Percentiles rank a stretch among this genome's conserved stretches.
These are phyloP conservation scores for Trifolium fragiferum DNA, from an alignment of 306 rosid genomes.

Conservation along the genomic window DNA sequence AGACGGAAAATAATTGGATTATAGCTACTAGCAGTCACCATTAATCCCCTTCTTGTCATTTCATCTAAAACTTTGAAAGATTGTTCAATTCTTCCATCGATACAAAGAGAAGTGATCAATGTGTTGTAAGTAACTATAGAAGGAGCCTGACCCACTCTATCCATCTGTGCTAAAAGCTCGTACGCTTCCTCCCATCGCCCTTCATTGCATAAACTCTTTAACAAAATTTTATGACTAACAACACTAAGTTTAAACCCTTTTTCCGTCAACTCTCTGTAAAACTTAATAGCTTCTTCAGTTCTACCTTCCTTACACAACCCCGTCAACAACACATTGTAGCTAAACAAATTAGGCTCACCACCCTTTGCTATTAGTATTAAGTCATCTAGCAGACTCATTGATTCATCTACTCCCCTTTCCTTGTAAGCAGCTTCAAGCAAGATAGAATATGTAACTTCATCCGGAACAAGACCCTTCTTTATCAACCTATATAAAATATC, in stretches of 20 bases:
- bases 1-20: slow-evolving; percentile 78
- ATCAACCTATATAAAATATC: slow-evolving; percentile 70
- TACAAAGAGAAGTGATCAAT: slow-evolving; percentile 76
- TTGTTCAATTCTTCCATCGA: slow-evolving; percentile 72
- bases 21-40: slow-evolving; percentile 76
- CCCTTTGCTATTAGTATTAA: slow-evolving; percentile 86
- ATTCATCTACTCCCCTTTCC: slow-evolving; percentile 85
- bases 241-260: slow-evolving; percentile 81
- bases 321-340: slow-evolving; percentile 84
- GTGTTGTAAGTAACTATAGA: slow-evolving; percentile 78
- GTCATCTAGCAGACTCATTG: slow-evolving; percentile 69
- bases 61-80: slow-evolving; percentile 83
- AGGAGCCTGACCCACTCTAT: slow-evolving; percentile 59
- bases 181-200: slow-evolving; percentile 91
- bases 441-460: slow-evolving; percentile 76
- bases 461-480: slow-evolving; percentile 77
- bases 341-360: slow-evolving; percentile 80
- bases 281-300: slow-evolving; percentile 72
- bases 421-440: slow-evolving; percentile 86
- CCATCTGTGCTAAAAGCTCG: slow-evolving; percentile 77
- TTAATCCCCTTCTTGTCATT: slow-evolving; percentile 64
- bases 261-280: slow-evolving; percentile 70
- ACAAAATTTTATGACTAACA: slow-evolving; percentile 86
- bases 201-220: slow-evolving; percentile 73
- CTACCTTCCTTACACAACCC: slow-evolving; percentile 93